Percentiles rank a stretch among this genome's conserved stretches.
Evolutionary conservation across 768 basidiomycete genomes (phyloP).

Genomic region (Lactarius hatsudake): DNA sequence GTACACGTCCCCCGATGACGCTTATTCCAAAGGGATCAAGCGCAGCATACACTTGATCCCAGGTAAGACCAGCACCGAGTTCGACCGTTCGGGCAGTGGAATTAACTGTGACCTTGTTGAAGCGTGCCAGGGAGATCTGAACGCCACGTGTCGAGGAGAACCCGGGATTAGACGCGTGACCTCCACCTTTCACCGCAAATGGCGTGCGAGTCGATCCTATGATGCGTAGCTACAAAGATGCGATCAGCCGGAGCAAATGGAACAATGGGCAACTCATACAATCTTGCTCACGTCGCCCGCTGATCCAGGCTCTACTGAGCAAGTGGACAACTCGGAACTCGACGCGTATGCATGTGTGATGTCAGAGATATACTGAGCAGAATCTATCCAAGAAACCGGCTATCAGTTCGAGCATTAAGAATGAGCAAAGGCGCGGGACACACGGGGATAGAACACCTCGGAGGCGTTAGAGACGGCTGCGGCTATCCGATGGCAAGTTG

Average conservation of each 20-base stretch:
- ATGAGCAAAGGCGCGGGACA: not conserved
- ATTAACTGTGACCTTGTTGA: constrained; percentile 15
- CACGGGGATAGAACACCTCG: not conserved
- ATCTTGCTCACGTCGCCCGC: constrained; percentile 22
- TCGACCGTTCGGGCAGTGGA: constrained; percentile 8
- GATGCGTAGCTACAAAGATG: not conserved
- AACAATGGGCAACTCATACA: constrained; percentile 8
- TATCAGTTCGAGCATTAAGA: not conserved
- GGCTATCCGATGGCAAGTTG: not conserved
- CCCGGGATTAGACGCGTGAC: constrained; percentile 27
- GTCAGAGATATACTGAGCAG: not conserved
- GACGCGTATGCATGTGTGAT: constrained; percentile 2
- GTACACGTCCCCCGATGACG: constrained; percentile 27
- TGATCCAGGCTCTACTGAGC: constrained; percentile 26
- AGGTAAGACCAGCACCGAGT: constrained; percentile 27
- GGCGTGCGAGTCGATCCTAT: not conserved
- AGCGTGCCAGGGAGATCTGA: constrained; percentile 27
- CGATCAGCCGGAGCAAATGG: not conserved
- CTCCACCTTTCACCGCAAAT: constrained; percentile 27
- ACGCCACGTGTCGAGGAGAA: constrained; percentile 28
- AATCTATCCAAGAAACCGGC: not conserved
- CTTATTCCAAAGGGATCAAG: constrained; percentile 24
- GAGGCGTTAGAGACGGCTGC: not conserved
- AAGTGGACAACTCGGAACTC: constrained; percentile 9
- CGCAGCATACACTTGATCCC: constrained; percentile 30